Percentiles rank a stretch among this genome's conserved stretches.
Conservation (phyloP, 2,329 filamentous ascomycete genomes). For the Tricladium varicosporioides region DNA sequence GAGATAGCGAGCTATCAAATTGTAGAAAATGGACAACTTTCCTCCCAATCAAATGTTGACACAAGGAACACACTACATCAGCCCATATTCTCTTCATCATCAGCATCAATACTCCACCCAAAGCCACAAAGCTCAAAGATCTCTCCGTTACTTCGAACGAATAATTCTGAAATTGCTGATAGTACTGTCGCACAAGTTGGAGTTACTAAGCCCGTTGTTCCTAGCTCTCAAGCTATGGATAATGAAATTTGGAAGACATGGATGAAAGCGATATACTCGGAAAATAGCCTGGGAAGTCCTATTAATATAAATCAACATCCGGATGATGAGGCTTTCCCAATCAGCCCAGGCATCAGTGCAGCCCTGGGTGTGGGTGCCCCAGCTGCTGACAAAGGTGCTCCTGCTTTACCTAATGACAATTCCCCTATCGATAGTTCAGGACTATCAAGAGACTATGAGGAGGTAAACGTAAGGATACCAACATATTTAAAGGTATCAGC, state of each 20-base stretch:
- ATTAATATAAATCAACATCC: background rate
- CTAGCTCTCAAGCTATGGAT: slow-evolving; percentile 25
- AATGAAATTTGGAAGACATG: slow-evolving; percentile 32
- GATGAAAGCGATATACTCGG: slow-evolving; percentile 15
- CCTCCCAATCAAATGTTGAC: background rate
- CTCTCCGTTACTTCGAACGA: slow-evolving; percentile 22
- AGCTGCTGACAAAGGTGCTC: too few species aligned
- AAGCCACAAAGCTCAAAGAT: slow-evolving; percentile 24
- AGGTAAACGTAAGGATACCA: too few species aligned
- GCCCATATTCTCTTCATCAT: slow-evolving; percentile 17
- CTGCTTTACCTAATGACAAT: too few species aligned
- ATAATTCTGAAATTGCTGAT: slow-evolving; percentile 17
- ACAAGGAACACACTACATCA: background rate
- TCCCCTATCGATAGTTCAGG: too few species aligned
- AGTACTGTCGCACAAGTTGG: slow-evolving; percentile 30
- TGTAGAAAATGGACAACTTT: background rate
- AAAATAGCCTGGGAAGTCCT: background rate
- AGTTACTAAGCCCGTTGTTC: slow-evolving; percentile 12
- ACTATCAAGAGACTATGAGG: too few species aligned
- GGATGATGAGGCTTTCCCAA: background rate
- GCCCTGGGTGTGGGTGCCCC: background rate
- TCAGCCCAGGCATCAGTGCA: slow-evolving; percentile 28
- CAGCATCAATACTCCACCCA: slow-evolving; percentile 27
- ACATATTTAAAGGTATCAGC: too few species aligned
- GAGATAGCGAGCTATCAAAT: background rate